Evolutionary conservation across 2,329 filamentous ascomycete species (phyloP), one percentile per base, ranked within the genome.

Genomic region (Parascedosporium putredinis): DNA sequence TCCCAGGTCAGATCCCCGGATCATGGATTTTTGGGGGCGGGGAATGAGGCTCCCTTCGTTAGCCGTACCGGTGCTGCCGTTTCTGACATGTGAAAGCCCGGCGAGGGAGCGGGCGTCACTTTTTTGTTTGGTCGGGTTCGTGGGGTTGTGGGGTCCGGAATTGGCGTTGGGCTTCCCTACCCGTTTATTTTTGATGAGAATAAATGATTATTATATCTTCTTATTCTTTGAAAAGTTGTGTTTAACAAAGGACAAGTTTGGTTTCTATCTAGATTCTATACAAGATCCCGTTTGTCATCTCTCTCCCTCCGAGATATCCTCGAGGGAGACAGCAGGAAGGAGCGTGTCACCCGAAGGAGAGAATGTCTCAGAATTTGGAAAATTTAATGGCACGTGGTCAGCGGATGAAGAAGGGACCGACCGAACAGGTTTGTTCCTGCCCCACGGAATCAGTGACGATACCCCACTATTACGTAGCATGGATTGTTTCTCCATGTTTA

Each of bases 391-490:
- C 38, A 42, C 38, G 38, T 42, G 38, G 38, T 20, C 23, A 20
- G 38, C 6, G 38, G 38, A 42, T 42, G 18, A 4, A 42, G 38
- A 42, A 42, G 18, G 18, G 12, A 20, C 38, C 18, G n/a, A 9
- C n/a, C 16, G 18, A n/a, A n/a, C n/a, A n/a, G n/a, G n/a, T n/a
- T n/a, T 20, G 16, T 22, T 16, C 16, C 38, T 20, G n/a, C 38
- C 38, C 38, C n/a, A n/a, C n/a, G 12, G 7, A 31, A 31, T 31
- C 27, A 31, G 27, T 31, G 27, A 36, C 14, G 33, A 14, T 20
- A 20, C 38, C 38, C 38, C 38, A 20, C 38, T 42, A 42, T 42
- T 42, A 42, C 38, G 38, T 42, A 24, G 38, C n/a, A n/a, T n/a
- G n/a, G n/a, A n/a, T n/a, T n/a, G n/a, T n/a, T n/a, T n/a, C n/a